Conservation (phyloP, 192 early-diverging fungal species). For the Entophlyctis helioformis region DNA sequence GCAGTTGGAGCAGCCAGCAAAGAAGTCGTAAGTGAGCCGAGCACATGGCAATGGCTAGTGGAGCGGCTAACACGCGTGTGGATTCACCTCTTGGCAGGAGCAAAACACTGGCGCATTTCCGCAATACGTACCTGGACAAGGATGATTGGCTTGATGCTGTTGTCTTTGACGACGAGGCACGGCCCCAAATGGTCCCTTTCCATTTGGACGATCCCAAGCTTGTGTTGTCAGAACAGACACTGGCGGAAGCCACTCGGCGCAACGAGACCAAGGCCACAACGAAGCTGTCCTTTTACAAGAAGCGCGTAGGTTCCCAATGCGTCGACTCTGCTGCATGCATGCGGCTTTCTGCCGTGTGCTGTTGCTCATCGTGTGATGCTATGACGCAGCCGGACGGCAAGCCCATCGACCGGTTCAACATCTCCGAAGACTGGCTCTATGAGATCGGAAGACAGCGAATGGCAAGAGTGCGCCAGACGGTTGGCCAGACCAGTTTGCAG, state of each 20-base stretch:
- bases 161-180: too few species aligned
- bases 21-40: conserved; percentile 5
- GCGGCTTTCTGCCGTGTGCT: too few species aligned
- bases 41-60: conserved; percentile 10
- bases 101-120: background rate
- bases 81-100: background rate
- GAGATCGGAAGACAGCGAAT: conserved; percentile 53
- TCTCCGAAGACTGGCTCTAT: conserved; percentile 82
- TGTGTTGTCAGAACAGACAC: conserved; percentile 1
- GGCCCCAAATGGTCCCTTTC: too few species aligned
- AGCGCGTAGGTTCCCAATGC: background rate
- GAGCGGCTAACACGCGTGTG: conserved; percentile 23
- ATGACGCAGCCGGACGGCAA: too few species aligned
- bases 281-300: too few species aligned
- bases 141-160: too few species aligned
- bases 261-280: too few species aligned
- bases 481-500: conserved; percentile 70
- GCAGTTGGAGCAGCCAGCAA: background rate
- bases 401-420: conserved; percentile 71
- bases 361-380: too few species aligned
- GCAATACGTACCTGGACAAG: background rate
- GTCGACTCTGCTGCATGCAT: background rate
- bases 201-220: background rate
- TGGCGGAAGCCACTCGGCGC: background rate
- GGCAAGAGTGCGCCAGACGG: conserved; percentile 71